phyloP scores from a whole-genome alignment of 1,284 basidiomycete species.

The Ganoderma lucidum region DNA sequence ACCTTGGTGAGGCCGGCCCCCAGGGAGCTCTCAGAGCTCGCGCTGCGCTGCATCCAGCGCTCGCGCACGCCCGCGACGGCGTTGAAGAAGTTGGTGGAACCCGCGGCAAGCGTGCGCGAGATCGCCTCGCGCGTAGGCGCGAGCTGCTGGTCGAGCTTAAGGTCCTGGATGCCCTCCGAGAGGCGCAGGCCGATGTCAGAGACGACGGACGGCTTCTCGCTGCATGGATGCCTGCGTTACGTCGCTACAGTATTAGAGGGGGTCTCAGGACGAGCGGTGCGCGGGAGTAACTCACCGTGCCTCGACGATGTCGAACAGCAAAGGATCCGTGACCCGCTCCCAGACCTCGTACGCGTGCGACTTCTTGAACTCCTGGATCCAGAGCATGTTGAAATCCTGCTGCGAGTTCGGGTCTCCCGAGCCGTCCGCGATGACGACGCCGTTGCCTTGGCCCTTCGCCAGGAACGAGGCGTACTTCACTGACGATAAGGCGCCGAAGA shows the following conservation, averaged over 20 bases:
- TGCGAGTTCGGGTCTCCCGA: constrained; percentile 58
- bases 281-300: constrained; percentile 65
- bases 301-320: constrained; percentile 93
- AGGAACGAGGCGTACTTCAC: constrained; percentile 90
- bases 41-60: constrained; percentile 66
- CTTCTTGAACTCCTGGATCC: constrained; percentile 85
- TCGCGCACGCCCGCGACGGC: constrained; percentile 88
- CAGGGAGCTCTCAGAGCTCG: constrained; percentile 35
- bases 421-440: constrained; percentile 71
- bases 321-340: constrained; percentile 87
- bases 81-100: constrained; percentile 86
- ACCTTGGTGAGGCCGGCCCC: constrained; percentile 44
- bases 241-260: constrained; percentile 5
- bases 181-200: constrained; percentile 90
- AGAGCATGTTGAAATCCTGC: constrained; percentile 84
- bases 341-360: constrained; percentile 89
- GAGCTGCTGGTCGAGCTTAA: constrained; percentile 89
- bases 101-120: constrained; percentile 73
- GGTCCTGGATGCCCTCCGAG: constrained; percentile 89
- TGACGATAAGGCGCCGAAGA: constrained; percentile 80
- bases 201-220: constrained; percentile 87
- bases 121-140: constrained; percentile 90
- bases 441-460: constrained; percentile 66
- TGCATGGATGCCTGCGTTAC: constrained; percentile 81
- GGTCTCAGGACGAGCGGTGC: background rate